Evolutionary conservation across 1,139 yeast genomes (phyloP), one percentile per base, ranked within the genome.

Genomic region (Zygosaccharomyces sapae): DNA sequence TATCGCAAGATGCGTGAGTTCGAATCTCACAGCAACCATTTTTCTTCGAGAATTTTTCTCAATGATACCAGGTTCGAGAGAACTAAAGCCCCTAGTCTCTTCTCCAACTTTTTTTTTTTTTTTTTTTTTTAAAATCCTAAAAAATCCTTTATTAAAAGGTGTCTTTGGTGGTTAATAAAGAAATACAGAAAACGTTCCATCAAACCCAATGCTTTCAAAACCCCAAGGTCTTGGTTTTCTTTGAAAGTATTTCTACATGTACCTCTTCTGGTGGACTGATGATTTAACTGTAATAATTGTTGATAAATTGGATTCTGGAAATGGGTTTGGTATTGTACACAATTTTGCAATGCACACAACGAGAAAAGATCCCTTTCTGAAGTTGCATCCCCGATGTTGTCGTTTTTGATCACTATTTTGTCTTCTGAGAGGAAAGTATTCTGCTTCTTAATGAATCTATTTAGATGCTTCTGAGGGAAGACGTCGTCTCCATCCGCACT

Each of bases 1-100:
- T 55, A 55, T 55, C 59, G 59, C 52, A 55, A 55, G 59, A 55
- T 55, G 59, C 59, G 55, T 53, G 59, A 55, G 59, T 55, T 55
- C 59, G 59, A 54, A 55, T 55, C 59, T 55, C 59, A 53, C 55
- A 55, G 57, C 59, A 55, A 55, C 58, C 59, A 55, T 47, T 30
- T 41, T 46, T 53, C 50, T 52, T 46, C 48, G 24, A 47, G 24
- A 22, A 22, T 22, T 22, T 22, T 22, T 22, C 24, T 22, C 24
- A 22, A 22, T 22, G 24, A 22, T 22, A 22, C 24, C 24, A 22
- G 24, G 24, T 22, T 22, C 24, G 24, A 22, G 24, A 22, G 24
- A 22, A 22, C 24, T 22, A 22, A 22, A 22, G 24, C 24, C 24
- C 24, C 24, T 22, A 22, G 24, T 22, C 24, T 22, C 24, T 22